Evolutionary conservation across 2,329 filamentous ascomycete genomes (phyloP).

Genomic region (Madurella fahalii): DNA sequence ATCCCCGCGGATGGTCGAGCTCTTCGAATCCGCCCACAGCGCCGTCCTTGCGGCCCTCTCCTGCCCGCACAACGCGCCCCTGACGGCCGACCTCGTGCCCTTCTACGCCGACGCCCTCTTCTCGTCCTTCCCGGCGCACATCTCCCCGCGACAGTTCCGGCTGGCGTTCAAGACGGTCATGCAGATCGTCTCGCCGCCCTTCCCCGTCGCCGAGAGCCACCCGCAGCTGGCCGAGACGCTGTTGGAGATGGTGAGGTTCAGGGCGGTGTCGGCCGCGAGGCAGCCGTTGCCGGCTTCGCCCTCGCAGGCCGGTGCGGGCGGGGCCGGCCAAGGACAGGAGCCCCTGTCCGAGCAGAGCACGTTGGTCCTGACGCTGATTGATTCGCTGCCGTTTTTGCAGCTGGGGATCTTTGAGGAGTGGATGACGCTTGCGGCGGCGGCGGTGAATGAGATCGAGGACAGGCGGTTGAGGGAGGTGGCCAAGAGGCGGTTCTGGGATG

Average conservation of each 20-base stretch:
- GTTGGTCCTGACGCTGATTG: conserved; percentile 71
- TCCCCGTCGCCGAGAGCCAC: conserved; percentile 65
- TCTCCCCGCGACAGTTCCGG: conserved; percentile 82
- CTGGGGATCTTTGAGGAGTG: conserved; percentile 71
- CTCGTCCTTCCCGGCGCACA: conserved; percentile 69
- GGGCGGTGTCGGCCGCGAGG: conserved; percentile 49
- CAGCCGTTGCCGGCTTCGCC: conserved; percentile 37
- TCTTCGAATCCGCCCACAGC: conserved; percentile 88
- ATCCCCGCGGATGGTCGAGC: conserved; percentile 45
- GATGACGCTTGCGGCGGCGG: conserved; percentile 66
- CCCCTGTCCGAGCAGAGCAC: conserved; percentile 73
- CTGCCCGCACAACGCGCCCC: conserved; percentile 68
- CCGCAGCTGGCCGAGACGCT: conserved; percentile 76
- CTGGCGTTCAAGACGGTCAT: conserved; percentile 83
- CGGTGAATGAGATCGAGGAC: conserved; percentile 63
- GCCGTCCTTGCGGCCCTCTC: conserved; percentile 76
- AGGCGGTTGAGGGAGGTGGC: conserved; percentile 58
- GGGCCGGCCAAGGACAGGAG: conserved; percentile 31
- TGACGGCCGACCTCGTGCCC: conserved; percentile 69
- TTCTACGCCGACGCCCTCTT: conserved; percentile 83
- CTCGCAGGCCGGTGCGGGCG: conserved; percentile 1
- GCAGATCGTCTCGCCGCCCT: conserved; percentile 76
- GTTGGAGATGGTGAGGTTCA: conserved; percentile 70
- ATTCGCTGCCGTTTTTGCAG: conserved; percentile 71
- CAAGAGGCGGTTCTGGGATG: conserved; percentile 72